Evolutionary conservation across 83 land plant species (phyloP).

Genomic region (Thuja plicata): DNA sequence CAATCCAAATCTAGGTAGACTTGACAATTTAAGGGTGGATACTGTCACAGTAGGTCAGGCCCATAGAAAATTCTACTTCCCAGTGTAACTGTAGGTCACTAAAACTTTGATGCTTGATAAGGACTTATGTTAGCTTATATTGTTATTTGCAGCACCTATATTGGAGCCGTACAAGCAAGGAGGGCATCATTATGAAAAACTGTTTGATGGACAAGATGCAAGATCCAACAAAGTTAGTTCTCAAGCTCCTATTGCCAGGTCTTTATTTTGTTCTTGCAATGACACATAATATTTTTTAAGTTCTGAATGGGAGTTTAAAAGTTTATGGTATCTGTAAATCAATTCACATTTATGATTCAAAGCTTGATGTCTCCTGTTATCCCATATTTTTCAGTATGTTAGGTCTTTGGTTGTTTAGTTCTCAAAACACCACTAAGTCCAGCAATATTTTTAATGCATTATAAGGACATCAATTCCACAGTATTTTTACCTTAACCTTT

Average conservation of each 20-base stretch:
- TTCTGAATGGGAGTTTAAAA: neutral
- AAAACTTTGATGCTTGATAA: neutral
- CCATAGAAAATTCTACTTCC: neutral
- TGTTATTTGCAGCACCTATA: constrained; percentile 4
- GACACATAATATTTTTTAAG: neutral
- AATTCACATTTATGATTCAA: neutral
- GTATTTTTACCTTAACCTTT: neutral
- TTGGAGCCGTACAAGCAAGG: constrained; percentile 28
- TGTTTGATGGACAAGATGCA: constrained; percentile 36
- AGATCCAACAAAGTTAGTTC: constrained; percentile 45
- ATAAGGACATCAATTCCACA: neutral
- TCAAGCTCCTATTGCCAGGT: neutral
- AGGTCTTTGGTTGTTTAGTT: neutral
- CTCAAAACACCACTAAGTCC: neutral
- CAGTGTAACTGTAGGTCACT: neutral
- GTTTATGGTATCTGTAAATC: neutral
- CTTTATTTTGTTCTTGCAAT: constrained; percentile 8
- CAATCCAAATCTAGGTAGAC: neutral
- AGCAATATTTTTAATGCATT: neutral
- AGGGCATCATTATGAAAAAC: constrained; percentile 40
- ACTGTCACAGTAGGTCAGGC: neutral
- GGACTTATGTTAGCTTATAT: neutral
- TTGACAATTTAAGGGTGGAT: constrained; percentile 5
- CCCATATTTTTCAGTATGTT: neutral
- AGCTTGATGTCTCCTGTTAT: neutral